phyloP scores from a whole-genome alignment of 2,329 filamentous ascomycete species.

The Aspergillus fischeri region DNA sequence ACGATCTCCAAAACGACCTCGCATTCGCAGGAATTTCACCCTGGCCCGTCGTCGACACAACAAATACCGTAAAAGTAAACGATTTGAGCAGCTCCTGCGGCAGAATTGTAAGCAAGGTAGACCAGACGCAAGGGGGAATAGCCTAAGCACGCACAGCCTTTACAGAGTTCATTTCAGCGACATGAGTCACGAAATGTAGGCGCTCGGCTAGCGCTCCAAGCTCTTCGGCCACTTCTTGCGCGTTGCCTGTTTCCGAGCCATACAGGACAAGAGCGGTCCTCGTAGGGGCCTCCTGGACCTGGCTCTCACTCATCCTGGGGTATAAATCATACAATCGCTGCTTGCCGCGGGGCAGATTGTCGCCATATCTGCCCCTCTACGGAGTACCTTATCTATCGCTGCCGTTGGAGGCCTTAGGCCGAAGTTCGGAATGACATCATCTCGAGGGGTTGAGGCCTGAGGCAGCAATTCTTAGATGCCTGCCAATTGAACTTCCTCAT shows the following conservation, averaged over 20 bases:
- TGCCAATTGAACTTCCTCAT: not conserved
- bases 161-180: conserved; percentile 73
- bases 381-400: conserved; percentile 7
- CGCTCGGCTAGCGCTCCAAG: conserved; percentile 70
- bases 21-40: conserved; percentile 88
- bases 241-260: conserved; percentile 91
- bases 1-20: conserved; percentile 74
- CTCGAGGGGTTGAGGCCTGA: conserved; percentile 8
- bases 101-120: not conserved
- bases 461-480: not conserved
- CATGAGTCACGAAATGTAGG: conserved; percentile 69
- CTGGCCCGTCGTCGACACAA: conserved; percentile 89
- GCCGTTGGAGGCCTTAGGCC: conserved; percentile 13
- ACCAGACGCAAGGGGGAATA: not conserved
- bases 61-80: conserved; percentile 57
- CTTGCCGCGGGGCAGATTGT: conserved; percentile 2
- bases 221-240: conserved; percentile 85
- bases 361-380: conserved; percentile 1
- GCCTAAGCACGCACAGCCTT: conserved; percentile 58
- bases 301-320: conserved; percentile 23
- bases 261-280: conserved; percentile 71
- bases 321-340: not conserved
- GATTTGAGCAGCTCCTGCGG: conserved; percentile 31
- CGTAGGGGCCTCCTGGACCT: conserved; percentile 7
- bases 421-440: conserved; percentile 29